A percentile compares a stretch with the other conserved stretches of the same genome.
Conservation (phyloP, 2,329 filamentous ascomycete genomes). For the Metarhizium anisopliae region DNA sequence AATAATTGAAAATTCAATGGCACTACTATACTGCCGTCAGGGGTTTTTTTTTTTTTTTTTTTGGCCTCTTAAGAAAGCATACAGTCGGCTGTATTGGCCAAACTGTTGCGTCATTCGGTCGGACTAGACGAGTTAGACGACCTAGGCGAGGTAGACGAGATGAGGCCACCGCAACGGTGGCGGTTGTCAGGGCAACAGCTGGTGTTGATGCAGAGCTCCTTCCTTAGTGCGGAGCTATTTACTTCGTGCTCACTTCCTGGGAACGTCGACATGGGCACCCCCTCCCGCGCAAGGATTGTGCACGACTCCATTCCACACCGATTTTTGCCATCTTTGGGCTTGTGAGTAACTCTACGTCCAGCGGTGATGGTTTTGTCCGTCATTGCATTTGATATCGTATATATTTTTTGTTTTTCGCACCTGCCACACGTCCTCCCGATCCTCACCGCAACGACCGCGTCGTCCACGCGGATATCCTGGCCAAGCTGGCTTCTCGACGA, state of each 20-base stretch:
- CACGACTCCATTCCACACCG: not conserved
- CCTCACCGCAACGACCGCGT: not conserved
- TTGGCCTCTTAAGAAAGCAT: not conserved
- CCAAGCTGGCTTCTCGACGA: conserved; percentile 8
- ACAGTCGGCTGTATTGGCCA: not conserved
- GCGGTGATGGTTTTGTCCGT: not conserved
- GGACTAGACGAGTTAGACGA: not conserved
- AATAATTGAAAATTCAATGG: too few relatives aligned
- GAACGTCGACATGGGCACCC: not conserved
- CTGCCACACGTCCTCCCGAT: not conserved
- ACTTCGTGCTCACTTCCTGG: not conserved
- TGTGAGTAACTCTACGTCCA: not conserved
- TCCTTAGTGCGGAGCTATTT: not conserved
- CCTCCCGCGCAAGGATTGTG: conserved; percentile 4
- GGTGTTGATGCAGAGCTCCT: not conserved
- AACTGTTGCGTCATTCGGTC: too few relatives aligned
- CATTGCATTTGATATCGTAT: not conserved
- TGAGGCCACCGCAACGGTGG: not conserved
- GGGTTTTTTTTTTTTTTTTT: too few relatives aligned
- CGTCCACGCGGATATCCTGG: not conserved
- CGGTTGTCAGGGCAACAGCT: not conserved
- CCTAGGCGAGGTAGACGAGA: not conserved
- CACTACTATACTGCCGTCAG: too few relatives aligned
- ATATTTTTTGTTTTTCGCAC: not conserved
- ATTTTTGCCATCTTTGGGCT: not conserved